Conservation (phyloP, 116 monocot genomes). For the Cymodocea nodosa region DNA sequence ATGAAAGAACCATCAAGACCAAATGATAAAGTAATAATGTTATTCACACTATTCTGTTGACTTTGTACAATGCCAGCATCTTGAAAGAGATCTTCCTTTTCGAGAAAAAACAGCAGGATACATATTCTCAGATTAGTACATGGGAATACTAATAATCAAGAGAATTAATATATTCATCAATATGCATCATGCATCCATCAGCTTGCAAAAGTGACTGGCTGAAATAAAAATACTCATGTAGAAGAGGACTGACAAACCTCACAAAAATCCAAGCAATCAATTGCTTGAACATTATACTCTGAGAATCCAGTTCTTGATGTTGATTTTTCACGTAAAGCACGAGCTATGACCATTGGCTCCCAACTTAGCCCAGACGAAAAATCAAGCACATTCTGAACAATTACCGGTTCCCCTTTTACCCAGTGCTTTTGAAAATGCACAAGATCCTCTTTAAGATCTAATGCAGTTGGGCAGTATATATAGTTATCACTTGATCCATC, state of each 20-base stretch:
- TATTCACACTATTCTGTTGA: too few species aligned
- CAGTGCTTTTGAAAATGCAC: constrained; percentile 48
- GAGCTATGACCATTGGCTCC: constrained; percentile 50
- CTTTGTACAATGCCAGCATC: too few species aligned
- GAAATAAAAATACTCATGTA: too few species aligned
- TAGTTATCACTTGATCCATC: constrained; percentile 22
- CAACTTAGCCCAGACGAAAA: constrained; percentile 40
- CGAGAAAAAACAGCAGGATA: too few species aligned
- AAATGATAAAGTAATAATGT: too few species aligned
- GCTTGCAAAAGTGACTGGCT: too few species aligned
- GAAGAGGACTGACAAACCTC: constrained; percentile 4
- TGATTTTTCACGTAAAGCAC: constrained; percentile 25
- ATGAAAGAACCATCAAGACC: too few species aligned
- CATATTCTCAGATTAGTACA: too few species aligned
- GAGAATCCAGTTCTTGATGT: constrained; percentile 18
- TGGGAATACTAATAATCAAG: too few species aligned
- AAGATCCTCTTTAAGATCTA: constrained; percentile 15
- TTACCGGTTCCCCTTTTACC: constrained; percentile 46
- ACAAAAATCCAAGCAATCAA: constrained; percentile 41
- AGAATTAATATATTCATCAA: too few species aligned
- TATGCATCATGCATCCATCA: too few species aligned
- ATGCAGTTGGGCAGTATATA: constrained; percentile 37
- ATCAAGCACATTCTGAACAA: constrained; percentile 39
- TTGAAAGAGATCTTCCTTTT: too few species aligned
- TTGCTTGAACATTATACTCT: constrained; percentile 28